These are phyloP conservation scores for Spathaspora gorwiae DNA, from an alignment of 805 yeast genomes.

Conservation along the genomic window DNA sequence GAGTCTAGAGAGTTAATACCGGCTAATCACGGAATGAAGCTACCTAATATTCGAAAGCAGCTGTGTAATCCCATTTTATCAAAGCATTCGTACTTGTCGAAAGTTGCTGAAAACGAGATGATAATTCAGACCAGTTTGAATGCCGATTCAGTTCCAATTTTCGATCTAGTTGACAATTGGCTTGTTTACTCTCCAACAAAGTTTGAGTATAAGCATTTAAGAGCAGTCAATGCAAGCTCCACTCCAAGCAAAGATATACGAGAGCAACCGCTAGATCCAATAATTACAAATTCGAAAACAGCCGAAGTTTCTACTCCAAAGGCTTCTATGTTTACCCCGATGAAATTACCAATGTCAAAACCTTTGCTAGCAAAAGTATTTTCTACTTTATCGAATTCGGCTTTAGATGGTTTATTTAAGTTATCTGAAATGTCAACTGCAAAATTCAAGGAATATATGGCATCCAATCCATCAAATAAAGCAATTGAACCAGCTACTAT, in stretches of 20 bases:
- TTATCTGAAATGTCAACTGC: conserved; percentile 41
- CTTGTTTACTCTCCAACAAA: conserved; percentile 43
- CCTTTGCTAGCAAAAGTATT: conserved; percentile 47
- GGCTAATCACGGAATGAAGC: conserved; percentile 14
- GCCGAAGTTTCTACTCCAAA: not conserved
- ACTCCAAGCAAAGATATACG: not conserved
- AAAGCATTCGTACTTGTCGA: conserved; percentile 6
- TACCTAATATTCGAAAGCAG: conserved; percentile 16
- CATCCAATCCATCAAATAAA: conserved; percentile 8
- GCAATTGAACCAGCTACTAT: conserved; percentile 9
- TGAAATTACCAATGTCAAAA: conserved; percentile 42
- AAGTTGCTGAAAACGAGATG: conserved; percentile 16
- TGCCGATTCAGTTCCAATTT: conserved; percentile 36
- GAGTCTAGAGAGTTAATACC: conserved; percentile 3
- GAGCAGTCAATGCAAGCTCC: conserved; percentile 13
- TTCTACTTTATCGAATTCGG: conserved; percentile 45
- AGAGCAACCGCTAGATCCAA: conserved; percentile 8
- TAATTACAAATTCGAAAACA: conserved; percentile 3
- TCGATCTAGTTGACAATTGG: conserved; percentile 49
- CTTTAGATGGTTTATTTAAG: conserved; percentile 47
- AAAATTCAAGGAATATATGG: conserved; percentile 38
- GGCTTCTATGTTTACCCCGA: conserved; percentile 33
- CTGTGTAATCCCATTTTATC: conserved; percentile 18
- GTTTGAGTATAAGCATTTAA: conserved; percentile 28
- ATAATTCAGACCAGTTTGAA: conserved; percentile 26